Base-by-base conservation (phyloP, 108 stramenopile species). In the Tribonema minus region DNA sequence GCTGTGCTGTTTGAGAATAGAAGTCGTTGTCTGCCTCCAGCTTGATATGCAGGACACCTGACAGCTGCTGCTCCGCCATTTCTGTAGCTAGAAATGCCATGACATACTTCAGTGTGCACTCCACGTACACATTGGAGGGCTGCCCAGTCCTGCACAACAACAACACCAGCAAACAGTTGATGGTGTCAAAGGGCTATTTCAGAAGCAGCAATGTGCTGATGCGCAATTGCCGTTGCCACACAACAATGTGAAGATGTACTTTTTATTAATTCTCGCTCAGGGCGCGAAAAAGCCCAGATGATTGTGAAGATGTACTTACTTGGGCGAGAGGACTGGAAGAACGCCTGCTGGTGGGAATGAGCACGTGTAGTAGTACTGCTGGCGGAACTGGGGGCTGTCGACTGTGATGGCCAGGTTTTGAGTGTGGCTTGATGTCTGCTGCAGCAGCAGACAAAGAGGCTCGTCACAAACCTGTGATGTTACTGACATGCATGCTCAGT, bases 11-110 rank as follows among this genome's bases (percentile, higher is more conserved):
- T 36, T 93, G 89, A n/a, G 90, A 90, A 85, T 97, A 97, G 89
- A 97, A 97, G 69, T 96, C 96, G 84, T 97, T 97, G 83, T 95
- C 93, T n/a, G 94, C 96, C 39, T 82, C 83, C 31, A 96, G 91
- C 60, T 76, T 89, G 72, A 95, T 87, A 3, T 82, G 82, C 68
- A 95, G 62, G 1, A 71, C 41, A 31, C 39, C 40, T 7, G 30
- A 6, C 59, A 46, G 70, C 46, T 40, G 34, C 35, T n/a, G 38
- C 67, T 30, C 68, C 28, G 60, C n/a, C 82, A 58, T 65, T 30
- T 33, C 61, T 63, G 40, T 62, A 80, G 66, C n/a, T 25, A 67
- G 71, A 37, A 58, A 70, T 7, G 76, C 70, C 37, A 80, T 27
- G 1, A 71, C 79, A 2, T 74, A 74, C 27, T 69, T 31, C 23